These are phyloP conservation scores for Termitomyces eurrhizus DNA, from an alignment of 768 basidiomycete species.

Conservation along the genomic window DNA sequence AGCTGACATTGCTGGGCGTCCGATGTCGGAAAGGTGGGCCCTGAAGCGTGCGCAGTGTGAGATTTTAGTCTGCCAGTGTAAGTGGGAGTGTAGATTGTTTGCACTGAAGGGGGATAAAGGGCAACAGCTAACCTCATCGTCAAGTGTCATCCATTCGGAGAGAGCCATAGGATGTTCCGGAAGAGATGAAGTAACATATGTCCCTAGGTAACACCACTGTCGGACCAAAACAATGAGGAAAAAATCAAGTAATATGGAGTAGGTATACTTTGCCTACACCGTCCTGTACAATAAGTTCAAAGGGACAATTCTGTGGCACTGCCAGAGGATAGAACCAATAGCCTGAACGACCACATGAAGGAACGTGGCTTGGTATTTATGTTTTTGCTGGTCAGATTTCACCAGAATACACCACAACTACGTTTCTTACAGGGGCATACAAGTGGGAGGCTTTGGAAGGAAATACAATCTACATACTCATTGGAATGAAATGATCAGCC, in stretches of 20 bases:
- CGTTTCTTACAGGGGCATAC: slow-evolving; percentile 20
- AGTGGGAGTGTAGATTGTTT: neutral
- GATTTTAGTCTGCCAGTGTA: slow-evolving; percentile 16
- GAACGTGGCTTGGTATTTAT: slow-evolving; percentile 13
- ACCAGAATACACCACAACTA: neutral
- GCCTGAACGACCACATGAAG: slow-evolving; percentile 20
- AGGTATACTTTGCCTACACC: slow-evolving; percentile 15
- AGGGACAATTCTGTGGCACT: slow-evolving; percentile 10
- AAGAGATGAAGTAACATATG: slow-evolving; percentile 18
- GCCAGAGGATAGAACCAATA: slow-evolving; percentile 27
- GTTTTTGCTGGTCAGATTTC: neutral
- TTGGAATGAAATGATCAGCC: neutral
- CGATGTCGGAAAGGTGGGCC: neutral
- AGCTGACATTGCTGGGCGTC: slow-evolving; percentile 8
- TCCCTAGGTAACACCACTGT: slow-evolving; percentile 27
- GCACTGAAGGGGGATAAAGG: neutral
- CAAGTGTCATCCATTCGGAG: slow-evolving; percentile 27
- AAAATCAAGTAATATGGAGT: neutral
- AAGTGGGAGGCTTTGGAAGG: slow-evolving; percentile 23
- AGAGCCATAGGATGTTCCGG: slow-evolving; percentile 22
- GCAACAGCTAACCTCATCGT: slow-evolving; percentile 22
- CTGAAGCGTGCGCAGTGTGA: slow-evolving; percentile 19
- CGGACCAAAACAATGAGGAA: neutral
- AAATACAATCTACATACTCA: slow-evolving; percentile 20
- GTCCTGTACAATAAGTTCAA: slow-evolving; percentile 26